A percentile compares a stretch with the other conserved stretches of the same genome.
These are phyloP conservation scores for Telfairia occidentalis DNA, from an alignment of 331 rosid genomes.

Conservation along the genomic window DNA sequence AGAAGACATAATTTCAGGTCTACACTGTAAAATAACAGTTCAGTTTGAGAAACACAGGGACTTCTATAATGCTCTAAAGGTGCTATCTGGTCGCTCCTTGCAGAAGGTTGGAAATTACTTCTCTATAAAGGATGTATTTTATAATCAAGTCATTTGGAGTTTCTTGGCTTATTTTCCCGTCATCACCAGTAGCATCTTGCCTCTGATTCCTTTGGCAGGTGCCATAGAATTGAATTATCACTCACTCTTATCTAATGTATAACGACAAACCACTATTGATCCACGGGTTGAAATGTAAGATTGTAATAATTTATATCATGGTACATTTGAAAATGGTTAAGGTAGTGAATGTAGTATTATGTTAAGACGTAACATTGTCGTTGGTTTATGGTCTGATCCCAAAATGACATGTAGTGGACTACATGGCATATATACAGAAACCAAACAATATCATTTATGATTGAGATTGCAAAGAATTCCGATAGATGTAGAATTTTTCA, in stretches of 20 bases:
- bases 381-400: not conserved
- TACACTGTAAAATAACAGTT: conserved; percentile 79
- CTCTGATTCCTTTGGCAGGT: not conserved
- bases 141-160: conserved; percentile 4
- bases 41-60: conserved; percentile 75
- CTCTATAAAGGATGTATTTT: not conserved
- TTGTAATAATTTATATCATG: not conserved
- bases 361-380: not conserved
- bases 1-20: conserved; percentile 57
- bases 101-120: conserved; percentile 49
- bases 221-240: not conserved
- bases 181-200: not conserved
- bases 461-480: not conserved
- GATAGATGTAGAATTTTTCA: not conserved
- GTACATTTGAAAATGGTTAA: not conserved
- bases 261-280: not conserved
- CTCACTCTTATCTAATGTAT: not conserved
- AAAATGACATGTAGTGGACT: not conserved
- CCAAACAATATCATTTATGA: not conserved
- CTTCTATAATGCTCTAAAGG: conserved; percentile 61
- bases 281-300: not conserved
- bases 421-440: not conserved
- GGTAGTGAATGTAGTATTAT: not conserved
- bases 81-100: conserved; percentile 67
- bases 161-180: conserved; percentile 3